Conservation (phyloP, 768 basidiomycete genomes). For the Postia placenta region DNA sequence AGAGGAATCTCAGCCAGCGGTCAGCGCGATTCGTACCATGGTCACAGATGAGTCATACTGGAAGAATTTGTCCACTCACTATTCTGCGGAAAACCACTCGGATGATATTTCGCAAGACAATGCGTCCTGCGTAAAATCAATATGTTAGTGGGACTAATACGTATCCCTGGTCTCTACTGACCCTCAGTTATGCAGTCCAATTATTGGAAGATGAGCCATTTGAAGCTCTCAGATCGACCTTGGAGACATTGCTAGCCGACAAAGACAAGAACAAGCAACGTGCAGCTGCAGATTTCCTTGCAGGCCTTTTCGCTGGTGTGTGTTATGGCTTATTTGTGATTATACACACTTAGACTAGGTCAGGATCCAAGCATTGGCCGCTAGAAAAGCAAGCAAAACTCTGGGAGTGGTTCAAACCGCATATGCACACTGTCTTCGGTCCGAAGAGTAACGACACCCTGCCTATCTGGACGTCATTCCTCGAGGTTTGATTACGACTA, state of each 20-base stretch:
- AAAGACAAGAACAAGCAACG: conserved; percentile 84
- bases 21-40: conserved; percentile 45
- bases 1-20: conserved; percentile 38
- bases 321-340: not conserved
- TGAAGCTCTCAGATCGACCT: conserved; percentile 48
- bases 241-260: conserved; percentile 59
- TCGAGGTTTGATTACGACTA: conserved; percentile 52
- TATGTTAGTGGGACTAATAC: conserved; percentile 42
- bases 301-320: conserved; percentile 60
- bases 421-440: conserved; percentile 59
- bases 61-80: conserved; percentile 61
- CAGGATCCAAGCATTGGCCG: conserved; percentile 87
- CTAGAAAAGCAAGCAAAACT: conserved; percentile 56
- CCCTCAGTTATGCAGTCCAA: conserved; percentile 45
- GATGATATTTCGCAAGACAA: conserved; percentile 61
- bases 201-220: conserved; percentile 72
- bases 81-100: conserved; percentile 74
- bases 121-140: conserved; percentile 66
- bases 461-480: conserved; percentile 70
- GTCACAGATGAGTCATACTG: conserved; percentile 51
- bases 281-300: conserved; percentile 79
- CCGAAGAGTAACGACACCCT: conserved; percentile 77
- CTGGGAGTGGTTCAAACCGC: conserved; percentile 78
- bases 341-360: not conserved
- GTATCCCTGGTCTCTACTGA: not conserved